These are phyloP conservation scores for Ormosia semicastrata DNA, from an alignment of 306 rosid genomes.

Conservation along the genomic window DNA sequence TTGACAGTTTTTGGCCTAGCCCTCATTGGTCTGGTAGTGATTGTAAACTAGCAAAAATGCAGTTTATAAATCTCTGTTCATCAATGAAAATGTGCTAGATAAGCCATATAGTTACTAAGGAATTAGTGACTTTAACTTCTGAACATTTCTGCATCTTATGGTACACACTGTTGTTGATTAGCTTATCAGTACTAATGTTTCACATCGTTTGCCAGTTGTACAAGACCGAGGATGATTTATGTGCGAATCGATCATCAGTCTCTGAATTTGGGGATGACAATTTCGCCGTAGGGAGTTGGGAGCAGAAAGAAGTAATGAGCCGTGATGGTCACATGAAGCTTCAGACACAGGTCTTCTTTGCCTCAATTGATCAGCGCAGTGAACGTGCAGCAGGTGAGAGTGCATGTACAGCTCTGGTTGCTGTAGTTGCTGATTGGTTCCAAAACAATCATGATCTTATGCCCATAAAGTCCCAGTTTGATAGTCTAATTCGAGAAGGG, in stretches of 20 bases:
- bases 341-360: slow-evolving; percentile 86
- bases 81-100: background rate
- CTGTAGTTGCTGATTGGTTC: slow-evolving; percentile 97
- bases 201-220: slow-evolving; percentile 47
- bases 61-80: background rate
- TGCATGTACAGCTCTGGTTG: slow-evolving; percentile 96
- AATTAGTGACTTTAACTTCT: background rate
- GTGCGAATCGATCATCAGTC: slow-evolving; percentile 60
- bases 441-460: slow-evolving; percentile 63
- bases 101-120: background rate
- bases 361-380: slow-evolving; percentile 93
- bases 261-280: slow-evolving; percentile 95
- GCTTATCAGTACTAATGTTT: slow-evolving; percentile 2
- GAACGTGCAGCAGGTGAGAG: slow-evolving; percentile 97
- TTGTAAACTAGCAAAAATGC: background rate
- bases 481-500: slow-evolving; percentile 87
- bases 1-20: background rate
- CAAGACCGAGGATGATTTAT: slow-evolving; percentile 70
- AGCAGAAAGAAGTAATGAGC: slow-evolving; percentile 75
- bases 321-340: slow-evolving; percentile 95
- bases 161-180: background rate
- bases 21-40: background rate
- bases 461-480: slow-evolving; percentile 96
- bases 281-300: slow-evolving; percentile 90
- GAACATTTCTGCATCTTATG: background rate